Conservation (phyloP, 345 rosid species). For the Lepidium didymum region DNA sequence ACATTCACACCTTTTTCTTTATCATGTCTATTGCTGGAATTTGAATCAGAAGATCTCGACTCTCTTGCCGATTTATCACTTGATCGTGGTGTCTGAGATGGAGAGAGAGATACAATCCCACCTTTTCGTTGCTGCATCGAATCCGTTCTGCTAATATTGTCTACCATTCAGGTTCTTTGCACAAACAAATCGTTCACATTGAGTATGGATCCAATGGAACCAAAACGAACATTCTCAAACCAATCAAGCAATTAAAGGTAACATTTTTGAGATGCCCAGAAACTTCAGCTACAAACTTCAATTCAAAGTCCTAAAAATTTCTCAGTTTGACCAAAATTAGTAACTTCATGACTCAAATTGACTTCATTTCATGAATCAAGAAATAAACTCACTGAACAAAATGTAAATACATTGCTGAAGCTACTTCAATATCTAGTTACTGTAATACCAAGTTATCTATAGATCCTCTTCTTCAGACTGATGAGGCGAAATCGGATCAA, state of each 20-base stretch:
- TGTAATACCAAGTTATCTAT: not conserved
- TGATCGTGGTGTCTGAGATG: conserved; percentile 89
- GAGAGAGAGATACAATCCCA: conserved; percentile 66
- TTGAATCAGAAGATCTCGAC: conserved; percentile 76
- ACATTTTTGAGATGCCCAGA: not conserved
- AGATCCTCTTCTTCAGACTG: conserved; percentile 14
- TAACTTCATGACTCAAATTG: conserved; percentile 19
- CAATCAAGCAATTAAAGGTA: not conserved
- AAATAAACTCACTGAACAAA: not conserved
- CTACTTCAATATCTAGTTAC: not conserved
- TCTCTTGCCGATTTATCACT: conserved; percentile 76
- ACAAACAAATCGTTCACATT: conserved; percentile 5
- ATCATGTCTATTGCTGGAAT: conserved; percentile 53
- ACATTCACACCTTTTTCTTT: conserved; percentile 97
- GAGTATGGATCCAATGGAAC: not conserved
- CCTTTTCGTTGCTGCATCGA: conserved; percentile 62
- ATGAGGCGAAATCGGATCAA: conserved; percentile 16
- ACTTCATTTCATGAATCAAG: conserved; percentile 18
- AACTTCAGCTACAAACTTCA: not conserved
- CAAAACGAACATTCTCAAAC: not conserved
- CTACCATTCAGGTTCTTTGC: conserved; percentile 8
- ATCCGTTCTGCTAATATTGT: conserved; percentile 41
- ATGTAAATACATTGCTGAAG: not conserved
- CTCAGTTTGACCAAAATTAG: conserved; percentile 13
- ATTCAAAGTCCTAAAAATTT: not conserved